Conservation (phyloP, 306 rosid species). For the Inga leiocalycina region DNA sequence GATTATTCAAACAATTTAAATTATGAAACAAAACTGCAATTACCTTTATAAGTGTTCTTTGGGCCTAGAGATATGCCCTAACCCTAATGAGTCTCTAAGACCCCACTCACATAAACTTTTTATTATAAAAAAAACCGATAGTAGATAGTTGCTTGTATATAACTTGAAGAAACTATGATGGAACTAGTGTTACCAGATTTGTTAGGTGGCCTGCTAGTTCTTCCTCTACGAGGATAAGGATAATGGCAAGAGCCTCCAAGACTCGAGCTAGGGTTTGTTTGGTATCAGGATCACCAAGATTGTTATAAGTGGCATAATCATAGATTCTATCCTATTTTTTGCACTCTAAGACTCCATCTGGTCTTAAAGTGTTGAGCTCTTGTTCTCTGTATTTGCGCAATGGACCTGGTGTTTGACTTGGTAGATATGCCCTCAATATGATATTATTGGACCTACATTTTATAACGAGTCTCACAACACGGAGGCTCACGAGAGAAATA, state of each 20-base stretch:
- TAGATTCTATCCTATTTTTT: conserved; percentile 23
- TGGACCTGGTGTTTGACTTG: conserved; percentile 50
- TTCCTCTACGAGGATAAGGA: conserved; percentile 69
- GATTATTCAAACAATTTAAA: neutral
- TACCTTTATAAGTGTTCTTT: too few relatives aligned
- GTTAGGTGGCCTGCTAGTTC: conserved; percentile 51
- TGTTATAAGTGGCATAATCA: conserved; percentile 42
- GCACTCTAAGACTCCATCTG: conserved; percentile 25
- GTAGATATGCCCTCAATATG: conserved; percentile 39
- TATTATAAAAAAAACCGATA: too few relatives aligned
- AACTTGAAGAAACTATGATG: too few relatives aligned
- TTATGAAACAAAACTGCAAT: too few relatives aligned
- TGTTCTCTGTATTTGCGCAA: conserved; percentile 45
- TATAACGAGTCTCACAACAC: too few relatives aligned
- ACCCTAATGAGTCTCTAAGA: too few relatives aligned
- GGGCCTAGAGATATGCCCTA: too few relatives aligned
- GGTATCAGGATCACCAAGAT: conserved; percentile 48
- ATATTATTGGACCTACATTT: too few relatives aligned
- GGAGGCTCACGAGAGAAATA: too few relatives aligned
- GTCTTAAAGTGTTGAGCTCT: neutral
- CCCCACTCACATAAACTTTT: too few relatives aligned
- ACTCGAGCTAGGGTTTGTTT: conserved; percentile 37
- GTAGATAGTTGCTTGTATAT: too few relatives aligned
- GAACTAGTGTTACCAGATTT: too few relatives aligned
- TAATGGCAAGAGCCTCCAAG: conserved; percentile 59